A percentile compares a stretch with the other conserved stretches of the same genome.
Evolutionary conservation across 73 alveolate genomes (phyloP).

Genomic region (Stentor coeruleus): DNA sequence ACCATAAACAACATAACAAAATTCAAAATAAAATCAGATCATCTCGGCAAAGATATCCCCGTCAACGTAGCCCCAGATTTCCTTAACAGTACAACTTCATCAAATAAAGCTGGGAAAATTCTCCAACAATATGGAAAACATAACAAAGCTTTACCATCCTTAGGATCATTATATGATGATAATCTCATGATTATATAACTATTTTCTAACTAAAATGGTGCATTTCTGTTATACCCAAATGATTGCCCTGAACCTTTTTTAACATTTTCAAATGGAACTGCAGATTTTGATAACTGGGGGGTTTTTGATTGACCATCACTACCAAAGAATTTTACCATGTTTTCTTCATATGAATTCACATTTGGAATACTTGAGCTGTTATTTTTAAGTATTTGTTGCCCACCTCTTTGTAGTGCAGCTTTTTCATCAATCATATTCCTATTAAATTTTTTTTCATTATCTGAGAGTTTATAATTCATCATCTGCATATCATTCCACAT

Average conservation of each 20-base stretch:
- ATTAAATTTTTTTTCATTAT: constrained; percentile 9
- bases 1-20: neutral
- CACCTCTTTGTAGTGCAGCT: constrained; percentile 17
- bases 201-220: too few relatives aligned
- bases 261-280: neutral
- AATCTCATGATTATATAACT: too few relatives aligned
- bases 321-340: neutral
- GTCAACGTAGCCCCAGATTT: neutral
- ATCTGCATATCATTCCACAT: constrained; percentile 2
- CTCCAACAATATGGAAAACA: neutral
- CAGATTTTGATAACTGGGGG: neutral
- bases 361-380: neutral
- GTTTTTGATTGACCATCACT: neutral
- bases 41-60: neutral
- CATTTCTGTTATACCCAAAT: neutral
- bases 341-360: neutral
- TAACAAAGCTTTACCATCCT: neutral
- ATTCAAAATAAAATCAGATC: neutral
- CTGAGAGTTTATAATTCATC: constrained; percentile 13
- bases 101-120: neutral
- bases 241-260: neutral
- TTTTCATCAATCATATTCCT: neutral
- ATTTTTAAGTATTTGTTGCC: neutral
- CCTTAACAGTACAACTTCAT: neutral
- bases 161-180: neutral